phyloP scores from a whole-genome alignment of 2,329 filamentous ascomycete species.

The Aureobasidium zeae region DNA sequence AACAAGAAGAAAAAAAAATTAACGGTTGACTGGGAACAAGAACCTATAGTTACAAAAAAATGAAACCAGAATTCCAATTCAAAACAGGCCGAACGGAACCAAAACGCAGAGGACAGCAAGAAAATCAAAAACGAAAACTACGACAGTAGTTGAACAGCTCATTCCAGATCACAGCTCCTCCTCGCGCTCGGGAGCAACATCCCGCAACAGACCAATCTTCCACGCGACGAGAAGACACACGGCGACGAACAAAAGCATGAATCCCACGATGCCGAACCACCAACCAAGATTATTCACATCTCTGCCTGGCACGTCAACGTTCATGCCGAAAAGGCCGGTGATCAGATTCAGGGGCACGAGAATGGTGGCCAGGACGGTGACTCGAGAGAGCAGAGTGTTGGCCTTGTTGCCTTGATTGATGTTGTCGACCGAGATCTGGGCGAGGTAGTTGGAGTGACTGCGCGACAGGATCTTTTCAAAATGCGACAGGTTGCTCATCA shows the following conservation, averaged over 20 bases:
- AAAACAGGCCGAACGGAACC: no score
- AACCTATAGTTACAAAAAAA: no score
- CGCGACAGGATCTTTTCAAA: conserved; percentile 97
- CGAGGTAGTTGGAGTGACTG: conserved; percentile 90
- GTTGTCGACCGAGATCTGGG: conserved; percentile 86
- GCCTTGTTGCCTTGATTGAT: conserved; percentile 79
- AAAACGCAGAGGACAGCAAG: no score
- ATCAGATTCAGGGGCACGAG: conserved; percentile 94
- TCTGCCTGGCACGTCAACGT: conserved; percentile 63
- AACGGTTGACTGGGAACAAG: no score
- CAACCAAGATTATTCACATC: conserved; percentile 38
- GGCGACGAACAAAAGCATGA: conserved; percentile 40
- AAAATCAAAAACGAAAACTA: no score
- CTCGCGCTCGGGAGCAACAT: conserved; percentile 9
- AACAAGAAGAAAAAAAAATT: no score
- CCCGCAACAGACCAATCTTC: conserved; percentile 30
- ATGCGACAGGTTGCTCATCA: conserved; percentile 93
- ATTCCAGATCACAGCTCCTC: conserved; percentile 8
- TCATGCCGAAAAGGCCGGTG: conserved; percentile 82
- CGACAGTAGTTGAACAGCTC: no score
- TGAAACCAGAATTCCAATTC: no score
- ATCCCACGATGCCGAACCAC: conserved; percentile 53
- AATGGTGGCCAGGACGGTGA: conserved; percentile 87
- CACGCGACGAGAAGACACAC: conserved; percentile 34
- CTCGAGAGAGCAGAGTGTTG: conserved; percentile 86